A percentile compares a stretch with the other conserved stretches of the same genome.
These are phyloP conservation scores for Paraphaeosphaeria sporulosa DNA, from an alignment of 2,329 filamentous ascomycete genomes.

Conservation along the genomic window DNA sequence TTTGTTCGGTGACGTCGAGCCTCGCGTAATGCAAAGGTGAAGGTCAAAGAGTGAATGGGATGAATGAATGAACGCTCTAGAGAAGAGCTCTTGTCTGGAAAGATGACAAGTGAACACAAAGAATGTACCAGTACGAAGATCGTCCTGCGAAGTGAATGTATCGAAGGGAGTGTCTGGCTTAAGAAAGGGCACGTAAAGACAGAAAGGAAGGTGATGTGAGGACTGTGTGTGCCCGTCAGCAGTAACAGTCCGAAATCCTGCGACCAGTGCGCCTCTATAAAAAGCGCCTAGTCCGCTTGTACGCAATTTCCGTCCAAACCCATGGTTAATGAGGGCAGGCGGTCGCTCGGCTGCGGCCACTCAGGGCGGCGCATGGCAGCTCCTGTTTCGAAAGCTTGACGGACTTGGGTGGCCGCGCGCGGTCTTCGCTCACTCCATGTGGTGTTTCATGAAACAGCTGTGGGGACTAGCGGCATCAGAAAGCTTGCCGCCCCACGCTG, in stretches of 20 bases:
- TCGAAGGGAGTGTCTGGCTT: conserved; percentile 34
- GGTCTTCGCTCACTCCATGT: conserved; percentile 29
- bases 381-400: conserved; percentile 31
- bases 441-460: conserved; percentile 44
- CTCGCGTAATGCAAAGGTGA: conserved; percentile 15
- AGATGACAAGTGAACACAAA: conserved; percentile 30
- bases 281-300: conserved; percentile 32
- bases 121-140: conserved; percentile 28
- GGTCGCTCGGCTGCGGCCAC: conserved; percentile 31
- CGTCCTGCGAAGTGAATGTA: conserved; percentile 39
- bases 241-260: conserved; percentile 16
- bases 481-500: conserved; percentile 21
- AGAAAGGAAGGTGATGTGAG: conserved; percentile 39
- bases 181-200: conserved; percentile 26
- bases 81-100: conserved; percentile 30
- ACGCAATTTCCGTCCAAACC: conserved; percentile 36
- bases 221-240: conserved; percentile 24
- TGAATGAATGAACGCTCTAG: conserved; percentile 39
- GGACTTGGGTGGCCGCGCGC: conserved; percentile 36
- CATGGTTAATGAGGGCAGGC: conserved; percentile 14
- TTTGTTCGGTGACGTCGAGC: conserved; percentile 16
- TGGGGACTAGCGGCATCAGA: conserved; percentile 47
- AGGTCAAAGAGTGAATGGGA: conserved; percentile 26
- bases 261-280: conserved; percentile 23
- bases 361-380: conserved; percentile 26